Evolutionary conservation across 176 grass and related monocot genomes (phyloP), one percentile per base, ranked within the genome.

Genomic region (Areca catechu): DNA sequence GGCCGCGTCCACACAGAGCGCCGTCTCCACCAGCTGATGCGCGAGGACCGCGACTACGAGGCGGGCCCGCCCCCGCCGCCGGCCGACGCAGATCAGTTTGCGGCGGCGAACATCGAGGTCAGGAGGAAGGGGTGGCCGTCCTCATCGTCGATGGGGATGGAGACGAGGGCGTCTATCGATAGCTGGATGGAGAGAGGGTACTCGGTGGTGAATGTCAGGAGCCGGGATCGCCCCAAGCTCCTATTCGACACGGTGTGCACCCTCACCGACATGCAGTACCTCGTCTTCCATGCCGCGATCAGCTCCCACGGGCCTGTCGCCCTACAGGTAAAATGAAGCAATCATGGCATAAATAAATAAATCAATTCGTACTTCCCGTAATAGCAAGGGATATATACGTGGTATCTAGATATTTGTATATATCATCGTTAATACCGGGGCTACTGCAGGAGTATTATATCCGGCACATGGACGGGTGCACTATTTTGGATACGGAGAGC

Each of bases 221-320:
- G 89, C 77, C 55, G 71, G 29, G 84, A 81, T 73, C 73, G 83
- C 0, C 71, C 80, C 25, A 78, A 61, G 77, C 84, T 88, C 53
- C 89, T 88, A 28, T 88, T 84, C 75, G 89, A 86, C 77, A 86
- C 83, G 0, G 89, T 94, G 3, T 84, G 89, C 71, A 72, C 80
- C 52, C 72, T 94, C 66, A 88, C 80, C 27, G 89, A 94, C 81
- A 81, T 94, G 84, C 71, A 79, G 5, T 94, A 94, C 83, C 73
- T 74, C 25, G 80, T 94, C 64, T 84, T 83, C 80, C 89, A 94
- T 49, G 89, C 84, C 55, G 62, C 79, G 68, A 51, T 73, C 47
- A 70, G 75, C 1, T 76, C 86, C 4, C 86, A 85, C 47, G 86
- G 82, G 2, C 22, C 75, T 1, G 75, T 90, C 6, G 86, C 86